These are phyloP conservation scores for Hemisphaericaspora nanyangensis DNA, from an alignment of 805 yeast species.

Conservation along the genomic window DNA sequence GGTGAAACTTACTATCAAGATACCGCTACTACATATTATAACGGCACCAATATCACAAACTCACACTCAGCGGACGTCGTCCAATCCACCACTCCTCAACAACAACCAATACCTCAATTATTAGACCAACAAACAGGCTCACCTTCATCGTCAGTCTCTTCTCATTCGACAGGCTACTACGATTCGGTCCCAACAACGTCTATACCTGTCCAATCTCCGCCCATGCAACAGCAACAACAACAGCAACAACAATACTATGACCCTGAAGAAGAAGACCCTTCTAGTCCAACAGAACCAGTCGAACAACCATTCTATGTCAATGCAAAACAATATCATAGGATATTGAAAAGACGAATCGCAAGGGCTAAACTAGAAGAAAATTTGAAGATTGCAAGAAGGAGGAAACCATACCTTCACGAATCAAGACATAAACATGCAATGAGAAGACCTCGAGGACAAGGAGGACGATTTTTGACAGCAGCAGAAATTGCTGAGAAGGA, in stretches of 20 bases:
- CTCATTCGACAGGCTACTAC: slow-evolving; percentile 2
- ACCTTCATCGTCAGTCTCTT: not conserved
- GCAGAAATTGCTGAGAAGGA: slow-evolving; percentile 54
- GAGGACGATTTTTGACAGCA: slow-evolving; percentile 94
- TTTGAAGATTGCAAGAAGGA: slow-evolving; percentile 79
- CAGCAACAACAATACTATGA: slow-evolving; percentile 12
- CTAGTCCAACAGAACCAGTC: slow-evolving; percentile 6
- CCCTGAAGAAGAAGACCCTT: slow-evolving; percentile 7
- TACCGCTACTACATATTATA: not conserved
- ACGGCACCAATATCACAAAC: not conserved
- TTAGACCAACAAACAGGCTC: too few species aligned
- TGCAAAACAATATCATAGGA: slow-evolving; percentile 96
- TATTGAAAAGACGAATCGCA: slow-evolving; percentile 87
- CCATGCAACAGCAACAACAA: slow-evolving; percentile 12
- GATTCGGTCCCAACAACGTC: slow-evolving; percentile 6
- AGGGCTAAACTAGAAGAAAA: slow-evolving; percentile 90
- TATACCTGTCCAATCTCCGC: slow-evolving; percentile 4
- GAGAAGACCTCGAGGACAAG: slow-evolving; percentile 99
- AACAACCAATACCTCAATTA: too few species aligned
- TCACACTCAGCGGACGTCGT: too few species aligned
- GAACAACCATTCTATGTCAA: slow-evolving; percentile 97
- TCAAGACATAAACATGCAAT: slow-evolving; percentile 98
- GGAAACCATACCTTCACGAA: slow-evolving; percentile 93
- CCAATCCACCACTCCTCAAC: too few species aligned
- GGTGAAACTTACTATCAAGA: slow-evolving; percentile 26